Evolutionary conservation across 495 filamentous ascomycete species (phyloP).

Genomic region (Penicillium paxilli): DNA sequence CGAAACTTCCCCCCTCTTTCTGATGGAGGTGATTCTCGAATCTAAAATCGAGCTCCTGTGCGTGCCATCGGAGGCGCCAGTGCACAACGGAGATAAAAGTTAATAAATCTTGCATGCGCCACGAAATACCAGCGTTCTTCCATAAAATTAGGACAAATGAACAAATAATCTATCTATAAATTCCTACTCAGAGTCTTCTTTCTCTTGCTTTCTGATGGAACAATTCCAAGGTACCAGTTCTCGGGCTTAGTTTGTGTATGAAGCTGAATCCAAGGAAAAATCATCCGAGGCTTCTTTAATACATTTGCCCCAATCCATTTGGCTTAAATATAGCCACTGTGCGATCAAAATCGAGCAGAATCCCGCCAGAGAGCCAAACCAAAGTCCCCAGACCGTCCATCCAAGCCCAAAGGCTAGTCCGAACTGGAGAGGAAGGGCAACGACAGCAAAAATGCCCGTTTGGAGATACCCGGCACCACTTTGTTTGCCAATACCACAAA

Average conservation of each 20-base stretch:
- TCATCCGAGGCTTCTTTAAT: neutral
- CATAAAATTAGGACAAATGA: neutral
- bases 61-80: neutral
- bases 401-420: neutral
- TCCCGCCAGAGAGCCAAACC: neutral
- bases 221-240: neutral
- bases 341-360: neutral
- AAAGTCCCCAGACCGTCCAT: neutral
- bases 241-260: neutral
- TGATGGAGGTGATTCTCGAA: slow-evolving; percentile 41
- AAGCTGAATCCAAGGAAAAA: neutral
- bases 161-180: neutral
- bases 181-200: neutral
- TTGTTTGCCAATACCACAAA: neutral
- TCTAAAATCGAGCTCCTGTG: neutral
- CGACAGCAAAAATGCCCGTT: neutral
- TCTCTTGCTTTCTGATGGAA: neutral
- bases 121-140: neutral
- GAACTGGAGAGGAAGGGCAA: neutral
- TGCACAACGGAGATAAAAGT: neutral
- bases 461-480: neutral
- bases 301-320: neutral
- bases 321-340: neutral
- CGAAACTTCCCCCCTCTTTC: slow-evolving; percentile 45
- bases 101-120: slow-evolving; percentile 6